These are phyloP conservation scores for Phytopythium mirpurense DNA, from an alignment of 352 stramenopile genomes.

Conservation along the genomic window DNA sequence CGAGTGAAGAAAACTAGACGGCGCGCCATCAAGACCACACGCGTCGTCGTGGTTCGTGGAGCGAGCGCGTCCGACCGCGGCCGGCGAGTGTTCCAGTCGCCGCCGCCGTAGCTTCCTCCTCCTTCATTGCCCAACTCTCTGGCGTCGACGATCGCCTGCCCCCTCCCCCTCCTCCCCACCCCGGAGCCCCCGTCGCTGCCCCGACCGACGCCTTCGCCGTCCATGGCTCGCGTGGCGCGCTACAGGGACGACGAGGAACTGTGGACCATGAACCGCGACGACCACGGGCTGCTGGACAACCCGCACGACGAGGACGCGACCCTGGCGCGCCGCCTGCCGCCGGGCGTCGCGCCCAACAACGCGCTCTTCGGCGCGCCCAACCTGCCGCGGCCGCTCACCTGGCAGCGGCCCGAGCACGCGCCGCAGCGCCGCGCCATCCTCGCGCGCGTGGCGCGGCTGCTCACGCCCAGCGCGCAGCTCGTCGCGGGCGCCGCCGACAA, in stretches of 20 bases:
- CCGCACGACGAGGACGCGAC: constrained; percentile 8
- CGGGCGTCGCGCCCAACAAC: constrained; percentile 64
- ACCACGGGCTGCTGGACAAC: not conserved
- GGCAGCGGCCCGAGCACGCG: constrained; percentile 72
- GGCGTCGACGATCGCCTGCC: not conserved
- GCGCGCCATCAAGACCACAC: too few species aligned
- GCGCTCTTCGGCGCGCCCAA: constrained; percentile 59
- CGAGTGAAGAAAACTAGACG: not conserved
- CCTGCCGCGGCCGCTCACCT: constrained; percentile 78
- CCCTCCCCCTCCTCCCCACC: not conserved
- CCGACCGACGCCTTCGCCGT: not conserved
- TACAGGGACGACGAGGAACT: constrained; percentile 1
- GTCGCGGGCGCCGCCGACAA: constrained; percentile 22
- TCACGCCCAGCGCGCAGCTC: constrained; percentile 50
- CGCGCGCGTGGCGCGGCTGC: constrained; percentile 52
- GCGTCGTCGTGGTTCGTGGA: too few species aligned
- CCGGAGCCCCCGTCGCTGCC: not conserved
- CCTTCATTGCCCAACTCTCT: too few species aligned
- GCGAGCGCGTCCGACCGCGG: too few species aligned
- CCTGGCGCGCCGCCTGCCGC: constrained; percentile 37
- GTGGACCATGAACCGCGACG: constrained; percentile 6
- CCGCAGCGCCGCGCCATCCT: constrained; percentile 65
- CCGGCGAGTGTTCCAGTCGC: too few species aligned
- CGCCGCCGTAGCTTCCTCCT: too few species aligned
- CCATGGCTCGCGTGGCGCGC: not conserved